Evolutionary conservation across 169 alveolate species (phyloP).

Genomic region (Pseudocohnilembus persalinus): DNA sequence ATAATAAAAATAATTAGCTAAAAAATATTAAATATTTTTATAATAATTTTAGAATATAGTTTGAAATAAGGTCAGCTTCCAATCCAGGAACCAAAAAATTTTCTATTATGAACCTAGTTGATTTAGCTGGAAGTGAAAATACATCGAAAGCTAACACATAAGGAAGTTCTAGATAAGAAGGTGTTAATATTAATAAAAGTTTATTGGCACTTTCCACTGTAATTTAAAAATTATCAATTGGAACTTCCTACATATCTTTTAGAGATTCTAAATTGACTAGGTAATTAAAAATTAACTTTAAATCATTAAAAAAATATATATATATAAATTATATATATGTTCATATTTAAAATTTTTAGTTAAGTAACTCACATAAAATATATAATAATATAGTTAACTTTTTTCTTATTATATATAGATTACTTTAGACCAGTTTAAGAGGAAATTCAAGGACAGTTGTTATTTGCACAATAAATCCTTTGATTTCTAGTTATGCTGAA

Average conservation of each 20-base stretch:
- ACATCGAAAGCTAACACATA: conserved; percentile 47
- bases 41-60: conserved; percentile 4
- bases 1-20: no score
- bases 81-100: conserved; percentile 39
- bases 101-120: conserved; percentile 49
- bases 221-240: conserved; percentile 47
- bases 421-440: conserved; percentile 7
- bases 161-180: conserved; percentile 41
- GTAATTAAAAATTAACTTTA: neutral
- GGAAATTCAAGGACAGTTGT: conserved; percentile 26
- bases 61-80: conserved; percentile 40
- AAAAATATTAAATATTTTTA: no score
- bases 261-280: conserved; percentile 27
- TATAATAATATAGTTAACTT: no score
- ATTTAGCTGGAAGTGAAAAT: conserved; percentile 63
- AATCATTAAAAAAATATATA: no score
- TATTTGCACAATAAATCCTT: conserved; percentile 25
- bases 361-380: no score
- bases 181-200: conserved; percentile 56
- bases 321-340: no score
- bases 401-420: neutral
- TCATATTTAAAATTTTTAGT: no score
- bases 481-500: neutral
- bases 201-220: conserved; percentile 52
- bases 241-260: conserved; percentile 7